phyloP scores from a whole-genome alignment of 1,139 yeast genomes.

The Diutina neorugosa region DNA sequence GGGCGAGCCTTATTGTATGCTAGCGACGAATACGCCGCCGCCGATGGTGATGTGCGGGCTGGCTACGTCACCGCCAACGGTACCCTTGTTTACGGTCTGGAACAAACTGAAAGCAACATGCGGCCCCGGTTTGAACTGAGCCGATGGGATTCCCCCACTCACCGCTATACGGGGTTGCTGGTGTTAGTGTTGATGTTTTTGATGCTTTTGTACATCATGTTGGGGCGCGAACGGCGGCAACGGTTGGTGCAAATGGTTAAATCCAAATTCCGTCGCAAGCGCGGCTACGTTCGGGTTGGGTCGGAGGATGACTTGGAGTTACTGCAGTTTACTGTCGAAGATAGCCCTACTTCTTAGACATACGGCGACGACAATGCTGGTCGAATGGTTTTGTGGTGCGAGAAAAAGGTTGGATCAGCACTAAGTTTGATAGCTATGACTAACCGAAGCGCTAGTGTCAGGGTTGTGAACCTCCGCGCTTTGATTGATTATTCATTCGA shows the following conservation, averaged over 20 bases:
- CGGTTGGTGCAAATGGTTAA: background rate
- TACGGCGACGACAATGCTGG: background rate
- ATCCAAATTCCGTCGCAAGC: background rate
- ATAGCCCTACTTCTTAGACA: background rate
- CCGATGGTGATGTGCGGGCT: background rate
- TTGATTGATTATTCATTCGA: no score
- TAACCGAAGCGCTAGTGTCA: background rate
- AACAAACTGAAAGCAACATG: background rate
- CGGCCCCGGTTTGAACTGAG: background rate
- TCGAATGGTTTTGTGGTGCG: no score
- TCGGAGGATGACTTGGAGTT: background rate
- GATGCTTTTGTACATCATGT: background rate
- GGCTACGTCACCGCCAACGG: background rate
- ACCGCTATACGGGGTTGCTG: slow-evolving; percentile 1
- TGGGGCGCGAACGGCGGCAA: background rate
- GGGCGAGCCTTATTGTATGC: slow-evolving; percentile 67
- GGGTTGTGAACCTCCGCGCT: background rate
- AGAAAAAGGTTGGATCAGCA: background rate
- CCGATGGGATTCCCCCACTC: background rate
- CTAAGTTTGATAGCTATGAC: background rate
- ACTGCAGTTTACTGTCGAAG: background rate
- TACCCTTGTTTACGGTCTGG: background rate
- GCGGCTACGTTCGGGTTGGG: background rate
- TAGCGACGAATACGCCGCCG: slow-evolving; percentile 26
- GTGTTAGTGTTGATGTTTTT: background rate